These are phyloP conservation scores for Colletotrichum truncatum DNA, from an alignment of 2,329 filamentous ascomycete species.

Conservation along the genomic window DNA sequence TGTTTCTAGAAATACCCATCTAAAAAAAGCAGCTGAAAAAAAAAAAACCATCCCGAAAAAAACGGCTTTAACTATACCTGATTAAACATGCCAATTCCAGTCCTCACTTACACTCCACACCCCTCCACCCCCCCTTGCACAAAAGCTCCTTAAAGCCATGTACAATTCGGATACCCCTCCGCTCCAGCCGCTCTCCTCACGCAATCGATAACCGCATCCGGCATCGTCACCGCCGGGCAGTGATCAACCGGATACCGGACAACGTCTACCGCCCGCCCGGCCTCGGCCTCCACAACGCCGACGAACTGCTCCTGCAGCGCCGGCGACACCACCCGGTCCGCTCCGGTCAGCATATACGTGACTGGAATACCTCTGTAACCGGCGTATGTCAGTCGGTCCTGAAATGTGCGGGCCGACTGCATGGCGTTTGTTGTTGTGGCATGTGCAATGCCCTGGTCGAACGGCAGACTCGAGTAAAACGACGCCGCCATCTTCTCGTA, in stretches of 20 bases:
- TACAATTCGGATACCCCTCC: background rate
- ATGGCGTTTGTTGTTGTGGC: background rate
- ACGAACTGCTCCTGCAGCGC: background rate
- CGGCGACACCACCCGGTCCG: background rate
- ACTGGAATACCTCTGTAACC: background rate
- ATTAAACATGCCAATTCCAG: too few species aligned
- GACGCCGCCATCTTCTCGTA: background rate
- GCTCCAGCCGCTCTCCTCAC: background rate
- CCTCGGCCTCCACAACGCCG: conserved; percentile 3
- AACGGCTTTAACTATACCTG: too few species aligned
- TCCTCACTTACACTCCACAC: too few species aligned
- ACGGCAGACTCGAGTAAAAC: background rate
- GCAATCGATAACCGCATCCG: background rate
- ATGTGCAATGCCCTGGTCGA: background rate
- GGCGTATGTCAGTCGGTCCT: background rate
- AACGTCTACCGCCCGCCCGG: conserved; percentile 7
- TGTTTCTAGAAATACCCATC: background rate
- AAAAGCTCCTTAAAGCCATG: background rate
- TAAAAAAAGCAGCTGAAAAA: background rate
- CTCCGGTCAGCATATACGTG: background rate
- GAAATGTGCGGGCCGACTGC: background rate
- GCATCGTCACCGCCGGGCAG: conserved; percentile 5
- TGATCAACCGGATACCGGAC: background rate
- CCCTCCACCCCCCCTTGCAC: background rate
- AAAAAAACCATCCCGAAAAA: too few species aligned